Percentiles rank a stretch among this genome's conserved stretches.
phyloP scores from a whole-genome alignment of 2,329 filamentous ascomycete species.

The Thermomyces lanuginosus region DNA sequence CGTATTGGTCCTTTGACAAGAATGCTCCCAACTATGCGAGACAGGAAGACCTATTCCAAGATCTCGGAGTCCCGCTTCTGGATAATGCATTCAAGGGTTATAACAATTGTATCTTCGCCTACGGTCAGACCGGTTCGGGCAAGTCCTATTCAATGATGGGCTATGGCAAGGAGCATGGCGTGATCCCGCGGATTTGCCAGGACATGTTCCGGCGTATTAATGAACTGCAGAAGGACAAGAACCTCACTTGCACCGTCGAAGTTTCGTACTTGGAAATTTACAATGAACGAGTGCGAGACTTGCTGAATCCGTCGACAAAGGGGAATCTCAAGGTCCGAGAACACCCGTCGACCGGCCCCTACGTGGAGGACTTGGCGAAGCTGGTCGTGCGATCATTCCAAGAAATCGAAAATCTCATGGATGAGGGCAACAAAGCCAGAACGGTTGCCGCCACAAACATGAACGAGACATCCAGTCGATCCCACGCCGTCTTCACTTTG shows the following conservation, averaged over 20 bases:
- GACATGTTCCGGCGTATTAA: constrained; percentile 89
- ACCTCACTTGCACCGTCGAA: constrained; percentile 78
- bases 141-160: constrained; percentile 99
- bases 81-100: constrained; percentile 98
- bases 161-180: constrained; percentile 86
- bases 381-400: constrained; percentile 81
- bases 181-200: constrained; percentile 92
- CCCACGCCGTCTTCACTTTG: constrained; percentile 92
- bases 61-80: constrained; percentile 74
- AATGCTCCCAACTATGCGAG: constrained; percentile 68
- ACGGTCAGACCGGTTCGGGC: constrained; percentile 93
- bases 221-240: constrained; percentile 53
- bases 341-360: constrained; percentile 91
- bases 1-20: constrained; percentile 95
- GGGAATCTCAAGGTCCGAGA: constrained; percentile 94
- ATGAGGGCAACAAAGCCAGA: constrained; percentile 95
- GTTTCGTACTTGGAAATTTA: constrained; percentile 99
- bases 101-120: constrained; percentile 99
- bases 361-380: constrained; percentile 95
- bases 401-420: constrained; percentile 96
- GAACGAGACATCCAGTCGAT: constrained; percentile 98
- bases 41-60: constrained; percentile 74
- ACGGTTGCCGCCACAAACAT: constrained; percentile 98
- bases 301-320: constrained; percentile 89
- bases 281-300: constrained; percentile 89